Evolutionary conservation across 106 monocot genomes (phyloP).

Genomic region (Dendrobium officinale): DNA sequence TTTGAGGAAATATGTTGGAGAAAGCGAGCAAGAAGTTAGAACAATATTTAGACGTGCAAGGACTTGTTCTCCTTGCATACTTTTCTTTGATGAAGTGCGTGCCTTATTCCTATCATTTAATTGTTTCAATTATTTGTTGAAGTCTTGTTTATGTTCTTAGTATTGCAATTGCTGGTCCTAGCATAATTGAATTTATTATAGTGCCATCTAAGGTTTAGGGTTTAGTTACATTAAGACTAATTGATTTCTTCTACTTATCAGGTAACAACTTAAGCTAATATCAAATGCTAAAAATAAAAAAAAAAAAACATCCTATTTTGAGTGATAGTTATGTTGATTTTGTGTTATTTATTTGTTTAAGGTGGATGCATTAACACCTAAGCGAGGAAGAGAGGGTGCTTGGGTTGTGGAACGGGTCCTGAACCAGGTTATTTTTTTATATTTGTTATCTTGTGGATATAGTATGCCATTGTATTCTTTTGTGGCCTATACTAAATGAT

Average conservation of each 20-base stretch:
- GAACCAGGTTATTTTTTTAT: slow-evolving; percentile 49
- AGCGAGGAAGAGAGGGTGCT: slow-evolving; percentile 73
- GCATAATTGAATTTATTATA: neutral
- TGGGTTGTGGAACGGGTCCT: slow-evolving; percentile 72
- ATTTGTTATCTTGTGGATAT: neutral
- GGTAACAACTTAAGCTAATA: neutral
- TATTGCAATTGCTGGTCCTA: neutral
- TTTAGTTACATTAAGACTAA: too few species aligned
- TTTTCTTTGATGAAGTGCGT: slow-evolving; percentile 97
- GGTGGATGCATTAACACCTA: slow-evolving; percentile 91
- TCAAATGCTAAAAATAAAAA: neutral
- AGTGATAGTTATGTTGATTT: neutral
- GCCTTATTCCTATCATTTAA: neutral
- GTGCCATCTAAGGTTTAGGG: neutral
- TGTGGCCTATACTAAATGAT: neutral
- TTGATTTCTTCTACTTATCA: neutral
- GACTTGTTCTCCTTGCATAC: slow-evolving; percentile 85
- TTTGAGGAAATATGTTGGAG: slow-evolving; percentile 92
- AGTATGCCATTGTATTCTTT: neutral
- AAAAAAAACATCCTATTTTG: neutral
- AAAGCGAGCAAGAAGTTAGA: slow-evolving; percentile 82
- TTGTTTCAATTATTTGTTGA: neutral
- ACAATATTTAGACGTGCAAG: slow-evolving; percentile 83
- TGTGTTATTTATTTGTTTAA: slow-evolving; percentile 15
- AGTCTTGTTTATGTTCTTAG: neutral